These are phyloP conservation scores for Maudiozyma saulgeensis DNA, from an alignment of 805 yeast genomes.

Conservation along the genomic window DNA sequence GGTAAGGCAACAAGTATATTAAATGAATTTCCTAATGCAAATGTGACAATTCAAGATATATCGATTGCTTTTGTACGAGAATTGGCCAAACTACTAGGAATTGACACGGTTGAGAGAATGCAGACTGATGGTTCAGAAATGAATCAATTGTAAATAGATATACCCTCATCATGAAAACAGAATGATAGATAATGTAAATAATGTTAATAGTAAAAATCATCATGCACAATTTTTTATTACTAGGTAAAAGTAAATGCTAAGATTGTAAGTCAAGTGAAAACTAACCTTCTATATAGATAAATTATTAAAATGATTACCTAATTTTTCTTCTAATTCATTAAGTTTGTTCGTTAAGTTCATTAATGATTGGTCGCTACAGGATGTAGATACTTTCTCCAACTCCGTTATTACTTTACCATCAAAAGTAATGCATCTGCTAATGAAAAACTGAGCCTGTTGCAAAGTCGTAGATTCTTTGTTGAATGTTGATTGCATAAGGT, in stretches of 20 bases:
- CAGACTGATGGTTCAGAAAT: constrained; percentile 27
- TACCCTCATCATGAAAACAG: not conserved
- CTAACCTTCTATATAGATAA: constrained; percentile 1
- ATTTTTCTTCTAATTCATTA: constrained; percentile 41
- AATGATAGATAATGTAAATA: not conserved
- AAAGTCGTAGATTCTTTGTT: constrained; percentile 26
- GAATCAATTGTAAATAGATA: not conserved
- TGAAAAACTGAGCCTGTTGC: constrained; percentile 39
- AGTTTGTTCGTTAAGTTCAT: constrained; percentile 54
- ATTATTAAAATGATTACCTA: constrained; percentile 10
- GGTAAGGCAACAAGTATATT: constrained; percentile 47
- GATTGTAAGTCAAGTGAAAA: no score
- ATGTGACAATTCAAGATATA: constrained; percentile 29
- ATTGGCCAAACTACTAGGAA: constrained; percentile 34
- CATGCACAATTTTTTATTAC: no score
- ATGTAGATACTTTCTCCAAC: constrained; percentile 46
- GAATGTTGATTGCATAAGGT: constrained; percentile 29
- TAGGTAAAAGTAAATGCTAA: no score
- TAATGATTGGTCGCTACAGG: constrained; percentile 59
- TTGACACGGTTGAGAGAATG: constrained; percentile 30
- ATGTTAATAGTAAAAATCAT: not conserved
- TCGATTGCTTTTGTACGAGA: constrained; percentile 37
- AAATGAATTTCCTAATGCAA: constrained; percentile 21
- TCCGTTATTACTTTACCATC: constrained; percentile 52
- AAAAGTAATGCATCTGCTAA: constrained; percentile 56